Base-by-base conservation (phyloP, 75 land plant species). In the Cunninghamia lanceolata region DNA sequence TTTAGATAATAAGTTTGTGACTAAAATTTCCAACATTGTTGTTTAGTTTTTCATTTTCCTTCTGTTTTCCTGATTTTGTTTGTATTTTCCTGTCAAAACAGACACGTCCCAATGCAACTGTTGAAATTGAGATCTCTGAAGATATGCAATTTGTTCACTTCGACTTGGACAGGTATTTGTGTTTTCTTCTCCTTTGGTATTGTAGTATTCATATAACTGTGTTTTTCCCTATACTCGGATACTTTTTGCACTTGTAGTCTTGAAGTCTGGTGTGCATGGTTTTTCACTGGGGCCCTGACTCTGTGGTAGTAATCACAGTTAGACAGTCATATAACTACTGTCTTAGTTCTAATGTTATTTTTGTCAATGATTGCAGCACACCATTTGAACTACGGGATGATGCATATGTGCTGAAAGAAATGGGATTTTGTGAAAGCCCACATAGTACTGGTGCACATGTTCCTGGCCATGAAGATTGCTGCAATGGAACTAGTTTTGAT, bases 81-180 rank as follows among this genome's bases (percentile, higher is more conserved):
- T 80, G 82, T 43, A 16, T 78, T 59, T 86, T 21, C 53, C 13
- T 86, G 17, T 36, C 34, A 32, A 63, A 76, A 75, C 87, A 97
- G 99, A 96, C 99, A 70, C 93, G 96, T 35, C 99, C 99, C n/a
- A 94, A 97, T 89, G 99, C 99, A 39, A 98, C 99, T 54, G 99
- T 98, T 43, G 99, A 96, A 84, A 93, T 96, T 54, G 99, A 98
- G 88, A 96, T 98, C 50, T 96, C 99, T 82, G 99, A 98, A 90
- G 99, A 98, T 77, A 98, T 98, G 99, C 99, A 98, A 87, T 89
- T 95, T 70, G 97, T 98, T 66, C 99, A 98, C 87, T 98, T 96
- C 79, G 99, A 95, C 84, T 98, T 98, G 88, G 96, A 96, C 86
- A 95, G 99, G 99, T 96, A 87, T 70, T 81, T 84, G 2, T 16